Conservation (phyloP, 306 rosid genomes). For the Pterocarpus macrocarpus region DNA sequence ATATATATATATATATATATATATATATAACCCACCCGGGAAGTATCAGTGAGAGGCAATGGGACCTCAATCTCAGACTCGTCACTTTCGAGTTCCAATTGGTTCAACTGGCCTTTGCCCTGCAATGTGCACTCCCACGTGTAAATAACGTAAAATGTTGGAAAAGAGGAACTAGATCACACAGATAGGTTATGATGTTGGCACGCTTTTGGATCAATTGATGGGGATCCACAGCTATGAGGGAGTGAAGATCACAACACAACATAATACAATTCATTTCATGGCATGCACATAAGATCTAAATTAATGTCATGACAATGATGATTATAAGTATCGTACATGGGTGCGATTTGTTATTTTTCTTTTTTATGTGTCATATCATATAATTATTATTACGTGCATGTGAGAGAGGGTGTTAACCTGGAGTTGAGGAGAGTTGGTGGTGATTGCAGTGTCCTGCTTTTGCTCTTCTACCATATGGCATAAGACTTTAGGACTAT, state of each 20-base stretch:
- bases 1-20: no score
- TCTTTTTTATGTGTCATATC: not conserved
- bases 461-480: conserved; percentile 61
- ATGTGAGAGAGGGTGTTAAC: not conserved
- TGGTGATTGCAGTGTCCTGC: conserved; percentile 48
- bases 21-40: conserved; percentile 62
- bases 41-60: conserved; percentile 77
- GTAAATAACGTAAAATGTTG: conserved; percentile 12
- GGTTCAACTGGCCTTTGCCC: conserved; percentile 60
- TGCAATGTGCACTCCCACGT: conserved; percentile 55
- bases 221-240: no score
- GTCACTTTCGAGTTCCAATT: conserved; percentile 55
- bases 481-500: not conserved
- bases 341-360: not conserved
- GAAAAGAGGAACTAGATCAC: conserved; percentile 13
- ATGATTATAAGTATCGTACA: not conserved
- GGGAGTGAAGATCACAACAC: not conserved
- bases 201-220: not conserved
- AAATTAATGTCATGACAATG: not conserved
- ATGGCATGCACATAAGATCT: no score
- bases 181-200: not conserved
- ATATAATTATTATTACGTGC: not conserved
- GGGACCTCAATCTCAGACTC: conserved; percentile 65
- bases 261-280: not conserved
- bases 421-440: conserved; percentile 22